These are phyloP conservation scores for Paramecium biaurelia DNA, from an alignment of 73 alveolate species.

Conservation along the genomic window DNA sequence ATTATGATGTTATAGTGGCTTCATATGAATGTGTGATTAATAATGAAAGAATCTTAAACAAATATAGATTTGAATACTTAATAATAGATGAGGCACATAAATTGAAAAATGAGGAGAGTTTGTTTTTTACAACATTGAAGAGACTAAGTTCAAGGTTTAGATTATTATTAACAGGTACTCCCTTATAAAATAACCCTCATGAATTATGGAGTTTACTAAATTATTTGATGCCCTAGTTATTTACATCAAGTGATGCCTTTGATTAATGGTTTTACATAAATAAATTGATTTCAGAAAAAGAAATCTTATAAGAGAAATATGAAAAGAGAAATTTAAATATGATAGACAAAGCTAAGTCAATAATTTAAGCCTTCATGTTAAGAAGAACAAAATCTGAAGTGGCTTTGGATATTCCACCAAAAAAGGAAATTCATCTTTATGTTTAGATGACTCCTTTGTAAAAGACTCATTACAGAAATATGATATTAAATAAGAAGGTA, in stretches of 20 bases:
- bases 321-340: constrained; percentile 12
- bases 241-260: constrained; percentile 61
- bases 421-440: constrained; percentile 92
- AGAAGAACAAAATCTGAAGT: constrained; percentile 94
- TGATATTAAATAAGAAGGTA: constrained; percentile 88
- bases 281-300: constrained; percentile 41
- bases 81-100: constrained; percentile 98
- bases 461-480: constrained; percentile 90
- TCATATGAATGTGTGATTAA: constrained; percentile 85
- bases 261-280: constrained; percentile 67
- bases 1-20: constrained; percentile 90
- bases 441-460: constrained; percentile 89
- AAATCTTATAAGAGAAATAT: neutral
- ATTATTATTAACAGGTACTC: constrained; percentile 95
- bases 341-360: constrained; percentile 74
- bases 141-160: constrained; percentile 82
- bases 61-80: constrained; percentile 70
- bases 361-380: constrained; percentile 93
- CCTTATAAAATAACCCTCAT: constrained; percentile 93
- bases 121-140: constrained; percentile 81
- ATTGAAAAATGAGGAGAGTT: constrained; percentile 93
- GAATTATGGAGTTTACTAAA: constrained; percentile 96
- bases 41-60: neutral
- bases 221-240: constrained; percentile 96
- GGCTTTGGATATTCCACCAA: constrained; percentile 88